Base-by-base conservation (phyloP, 2,329 filamentous ascomycete genomes). In the Aspergillus pseudoviridinutans region DNA sequence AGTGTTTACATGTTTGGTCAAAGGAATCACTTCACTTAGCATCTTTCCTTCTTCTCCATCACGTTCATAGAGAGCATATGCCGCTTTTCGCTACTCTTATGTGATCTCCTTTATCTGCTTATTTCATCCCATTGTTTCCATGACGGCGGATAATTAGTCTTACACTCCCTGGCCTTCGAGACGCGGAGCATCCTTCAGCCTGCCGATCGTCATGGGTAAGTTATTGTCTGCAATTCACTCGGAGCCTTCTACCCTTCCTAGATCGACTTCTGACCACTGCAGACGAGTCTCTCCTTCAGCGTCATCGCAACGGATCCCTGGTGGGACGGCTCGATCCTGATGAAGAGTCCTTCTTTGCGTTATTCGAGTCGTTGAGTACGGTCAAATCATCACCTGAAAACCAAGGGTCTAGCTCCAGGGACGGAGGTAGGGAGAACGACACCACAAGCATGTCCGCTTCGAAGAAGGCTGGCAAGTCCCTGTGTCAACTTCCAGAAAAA, bases 401-500 rank as follows among this genome's bases (percentile, higher is more conserved):
- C 12, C 4, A 38, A 10, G 32, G 32, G 12, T 49, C 38, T 27
- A 17, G 10, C 10, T 29, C 25, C 32, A 38, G 8, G 9, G 35
- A 27, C 10, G 10, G 46, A 17, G 32, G 22, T 22, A 9, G 44
- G 24, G 44, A 46, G 25, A 32, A 42, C 3, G 41, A 46, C 22
- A 28, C 17, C 20, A 14, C 24, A 25, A 17, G 7, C 20, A 20
- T 24, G n/a, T 49, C 50, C 3, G 14, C 28, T 42, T 10, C 38
- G 27, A 12, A 25, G 10, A 56, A 25, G 14, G 38, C 25, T 3
- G 35, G 38, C 24, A 47, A 49, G 22, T 62, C 61, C 0, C 62
- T 68, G 35, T 42, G 65, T 8, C 57, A 67, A 29, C 56, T 68
- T n/a, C 66, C 66, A 5, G 41, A 63, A 10, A 22, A 60, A 8